A percentile compares a stretch with the other conserved stretches of the same genome.
phyloP scores from a whole-genome alignment of 352 stramenopile species.

The Albugo candida region DNA sequence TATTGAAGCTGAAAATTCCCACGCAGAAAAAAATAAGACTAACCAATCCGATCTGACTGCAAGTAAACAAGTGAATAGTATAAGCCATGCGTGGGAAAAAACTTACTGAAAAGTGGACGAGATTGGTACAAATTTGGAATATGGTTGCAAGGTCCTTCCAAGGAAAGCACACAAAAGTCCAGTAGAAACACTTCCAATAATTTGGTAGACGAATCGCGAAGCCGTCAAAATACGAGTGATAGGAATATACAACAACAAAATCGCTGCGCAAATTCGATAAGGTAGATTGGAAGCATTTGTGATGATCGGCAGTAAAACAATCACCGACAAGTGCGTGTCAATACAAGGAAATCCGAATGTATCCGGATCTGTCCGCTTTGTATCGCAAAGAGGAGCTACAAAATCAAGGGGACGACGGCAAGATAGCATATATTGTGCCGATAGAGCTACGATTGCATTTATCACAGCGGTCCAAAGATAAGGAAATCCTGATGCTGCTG shows the following conservation, averaged over 20 bases:
- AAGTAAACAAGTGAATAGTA: slow-evolving; percentile 8
- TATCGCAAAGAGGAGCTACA: slow-evolving; percentile 10
- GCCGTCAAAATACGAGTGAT: background rate
- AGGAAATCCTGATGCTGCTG: slow-evolving; percentile 30
- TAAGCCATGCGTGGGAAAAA: background rate
- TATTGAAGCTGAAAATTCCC: slow-evolving; percentile 32
- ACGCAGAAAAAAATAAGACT: slow-evolving; percentile 22
- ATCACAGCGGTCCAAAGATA: slow-evolving; percentile 46
- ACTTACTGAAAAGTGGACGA: slow-evolving; percentile 22
- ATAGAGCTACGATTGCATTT: slow-evolving; percentile 29
- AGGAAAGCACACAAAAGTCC: slow-evolving; percentile 17
- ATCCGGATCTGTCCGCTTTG: slow-evolving; percentile 20
- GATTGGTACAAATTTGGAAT: slow-evolving; percentile 26
- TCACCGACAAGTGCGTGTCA: slow-evolving; percentile 52
- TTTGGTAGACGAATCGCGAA: background rate
- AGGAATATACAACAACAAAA: slow-evolving; percentile 1
- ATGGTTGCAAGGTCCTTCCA: slow-evolving; percentile 24
- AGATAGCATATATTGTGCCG: slow-evolving; percentile 24
- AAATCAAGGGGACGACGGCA: slow-evolving; percentile 33
- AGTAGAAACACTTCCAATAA: slow-evolving; percentile 14
- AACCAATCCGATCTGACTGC: slow-evolving; percentile 17
- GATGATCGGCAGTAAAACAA: slow-evolving; percentile 37
- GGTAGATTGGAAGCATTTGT: slow-evolving; percentile 12
- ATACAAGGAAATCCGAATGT: slow-evolving; percentile 41
- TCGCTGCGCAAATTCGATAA: slow-evolving; percentile 12